Percentiles rank a stretch among this genome's conserved stretches.
Conservation (phyloP, 805 yeast species). For the Candida odintsovae region DNA sequence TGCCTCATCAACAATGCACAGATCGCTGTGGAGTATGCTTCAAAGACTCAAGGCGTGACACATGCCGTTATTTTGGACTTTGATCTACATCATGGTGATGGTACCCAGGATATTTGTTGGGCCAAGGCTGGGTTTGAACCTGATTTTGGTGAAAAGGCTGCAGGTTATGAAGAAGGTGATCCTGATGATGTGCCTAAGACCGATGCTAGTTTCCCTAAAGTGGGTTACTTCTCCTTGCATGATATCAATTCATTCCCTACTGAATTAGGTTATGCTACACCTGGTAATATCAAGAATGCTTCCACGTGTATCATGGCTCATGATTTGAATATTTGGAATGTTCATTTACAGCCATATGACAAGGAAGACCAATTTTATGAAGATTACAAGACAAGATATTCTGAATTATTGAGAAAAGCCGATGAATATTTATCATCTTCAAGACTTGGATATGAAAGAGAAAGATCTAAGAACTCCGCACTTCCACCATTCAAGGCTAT, state of each 20-base stretch:
- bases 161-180: constrained; percentile 23
- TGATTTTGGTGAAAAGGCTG: constrained; percentile 35
- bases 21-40: constrained; percentile 74
- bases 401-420: constrained; percentile 58
- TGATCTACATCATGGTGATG: constrained; percentile 87
- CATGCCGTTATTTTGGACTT: constrained; percentile 81
- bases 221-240: constrained; percentile 79
- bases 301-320: constrained; percentile 75
- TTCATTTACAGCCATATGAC: constrained; percentile 64
- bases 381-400: constrained; percentile 56
- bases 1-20: constrained; percentile 80
- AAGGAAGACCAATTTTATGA: constrained; percentile 60
- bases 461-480: constrained; percentile 9
- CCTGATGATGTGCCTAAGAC: constrained; percentile 38
- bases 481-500: constrained; percentile 43
- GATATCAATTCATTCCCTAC: constrained; percentile 86
- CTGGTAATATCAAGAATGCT: constrained; percentile 66
- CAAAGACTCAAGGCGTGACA: constrained; percentile 52
- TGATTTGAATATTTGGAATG: constrained; percentile 76
- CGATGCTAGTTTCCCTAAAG: constrained; percentile 43
- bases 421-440: constrained; percentile 53
- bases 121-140: constrained; percentile 60
- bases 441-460: constrained; percentile 24
- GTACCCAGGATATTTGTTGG: constrained; percentile 84
- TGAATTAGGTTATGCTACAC: constrained; percentile 69